Base-by-base conservation (phyloP, 176 grass and related monocot species). In the Pontederia crassipes region DNA sequence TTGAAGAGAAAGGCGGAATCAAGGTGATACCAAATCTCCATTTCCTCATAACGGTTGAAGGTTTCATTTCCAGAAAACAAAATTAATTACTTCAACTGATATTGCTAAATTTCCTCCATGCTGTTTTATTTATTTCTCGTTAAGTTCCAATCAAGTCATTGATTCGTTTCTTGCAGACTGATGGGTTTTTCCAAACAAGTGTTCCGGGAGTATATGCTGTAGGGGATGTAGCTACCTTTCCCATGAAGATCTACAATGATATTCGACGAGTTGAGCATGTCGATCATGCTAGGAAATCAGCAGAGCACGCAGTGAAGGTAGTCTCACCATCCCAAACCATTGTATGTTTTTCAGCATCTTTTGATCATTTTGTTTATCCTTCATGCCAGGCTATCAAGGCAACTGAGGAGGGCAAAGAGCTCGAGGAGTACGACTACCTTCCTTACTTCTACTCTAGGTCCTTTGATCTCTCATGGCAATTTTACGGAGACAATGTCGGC, bases 1-100 rank as follows among this genome's bases (percentile, higher is more conserved):
- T 45, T 0, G 92, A 96, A 72, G 92, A 96, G 52, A 96, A 90
- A 77, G 87, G 92, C 66, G 92, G 92, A 96, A 96, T 96, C 72
- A 90, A 96, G 92, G 92, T 96, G 70, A 66, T 29, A 20, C 55
- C 59, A 55, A 13, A 71, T 58, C 14, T 45, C 32, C 13, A 58
- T 52, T 66, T 11, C 28, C 49, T 49, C 1, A 40, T 40, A 40
- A 40, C 6, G 32, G 6, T 4, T 7, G 6, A 40, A 40, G 32
- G 32, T 40, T 40, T 40, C 32, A 40, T 40, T 40, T 40, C 32
- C 32, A 40, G 32, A 40, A 40, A 40, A 40, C 4, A 40, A 40
- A 40, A 1, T 40, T 40, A 40, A 4, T 40, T 40, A 7, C 32
- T 40, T 40, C 32, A 7, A 7, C 6, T 40, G 2, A 40, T 40